Conservation (phyloP, 495 filamentous ascomycete species). For the Chaetomium fimeti region DNA sequence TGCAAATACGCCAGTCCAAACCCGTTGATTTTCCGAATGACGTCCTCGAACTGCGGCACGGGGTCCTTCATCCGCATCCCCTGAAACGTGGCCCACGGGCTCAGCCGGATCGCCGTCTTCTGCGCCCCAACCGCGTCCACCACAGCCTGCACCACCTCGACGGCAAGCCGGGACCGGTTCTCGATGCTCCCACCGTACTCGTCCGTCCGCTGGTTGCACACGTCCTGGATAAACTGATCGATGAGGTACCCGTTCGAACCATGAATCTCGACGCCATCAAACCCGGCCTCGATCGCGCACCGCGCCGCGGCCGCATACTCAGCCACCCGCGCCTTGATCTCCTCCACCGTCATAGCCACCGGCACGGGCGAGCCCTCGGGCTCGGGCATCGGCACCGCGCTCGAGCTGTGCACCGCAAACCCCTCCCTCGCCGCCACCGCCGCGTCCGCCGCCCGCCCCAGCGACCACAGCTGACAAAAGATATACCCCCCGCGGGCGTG, state of each 20-base stretch:
- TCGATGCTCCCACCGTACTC: conserved; percentile 69
- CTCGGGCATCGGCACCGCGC: conserved; percentile 43
- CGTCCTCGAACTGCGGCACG: conserved; percentile 59
- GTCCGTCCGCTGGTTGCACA: conserved; percentile 62
- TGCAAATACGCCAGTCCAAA: conserved; percentile 67
- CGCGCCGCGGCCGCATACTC: conserved; percentile 61
- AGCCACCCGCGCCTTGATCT: conserved; percentile 57
- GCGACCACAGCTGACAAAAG: conserved; percentile 65
- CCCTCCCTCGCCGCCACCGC: conserved; percentile 44
- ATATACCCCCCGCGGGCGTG: conserved; percentile 65
- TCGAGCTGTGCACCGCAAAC: conserved; percentile 47
- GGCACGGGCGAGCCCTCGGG: conserved; percentile 37
- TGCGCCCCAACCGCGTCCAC: conserved; percentile 63
- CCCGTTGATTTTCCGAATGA: conserved; percentile 53
- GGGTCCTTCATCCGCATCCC: conserved; percentile 67
- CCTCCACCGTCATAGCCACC: conserved; percentile 50
- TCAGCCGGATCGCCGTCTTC: conserved; percentile 60
- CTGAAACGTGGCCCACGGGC: conserved; percentile 65
- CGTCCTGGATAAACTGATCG: conserved; percentile 70
- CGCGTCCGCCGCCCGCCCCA: conserved; percentile 57
- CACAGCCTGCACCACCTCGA: conserved; percentile 65
- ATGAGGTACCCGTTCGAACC: conserved; percentile 72
- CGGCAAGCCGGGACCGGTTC: conserved; percentile 62
- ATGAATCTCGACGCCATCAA: conserved; percentile 76
- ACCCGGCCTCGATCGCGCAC: conserved; percentile 66